Base-by-base conservation (phyloP, 2,329 filamentous ascomycete genomes). In the Chrysoporthe cubensis region DNA sequence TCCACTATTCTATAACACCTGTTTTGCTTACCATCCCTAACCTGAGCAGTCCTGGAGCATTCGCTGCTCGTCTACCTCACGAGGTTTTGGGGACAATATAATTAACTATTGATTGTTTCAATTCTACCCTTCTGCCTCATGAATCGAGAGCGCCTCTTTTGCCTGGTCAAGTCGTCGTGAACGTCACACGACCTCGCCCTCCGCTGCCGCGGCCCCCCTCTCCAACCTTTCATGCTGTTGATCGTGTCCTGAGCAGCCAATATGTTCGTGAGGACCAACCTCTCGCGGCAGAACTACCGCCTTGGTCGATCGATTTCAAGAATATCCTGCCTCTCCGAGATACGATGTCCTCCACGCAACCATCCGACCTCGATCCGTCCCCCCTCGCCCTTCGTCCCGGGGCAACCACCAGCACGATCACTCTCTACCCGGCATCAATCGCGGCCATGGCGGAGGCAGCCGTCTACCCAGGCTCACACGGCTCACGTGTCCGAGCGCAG, bases 211-310 rank as follows among this genome's bases (percentile, higher is more conserved):
- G 37, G 6, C 37, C 37, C 72, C 9, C 71, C 66, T 42, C 14
- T 37, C 66, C 32, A 1, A 69, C 73, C 9, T 71, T 67, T 44
- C 71, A 72, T 37, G 34, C 43, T 40, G 32, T 52, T 54, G 48
- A 61, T 43, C 11, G 46, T 73, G 67, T 67, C 68, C 69, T 69
- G 70, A 69, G 65, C 60, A 56, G 40, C 61, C 66, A 72, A 68
- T 43, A 79, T 79, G 78, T 73, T 78, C 66, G 69, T 75, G 56
- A 77, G 77, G 61, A 72, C 74, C 7, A 72, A 71, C n/a, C 65
- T 71, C 58, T 71, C 73, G 57, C 72, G 73, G 68, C 75, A 75
- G 21, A 70, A 69, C 62, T 65, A 73, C 26, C 73, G 72, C 34
- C 67, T 76, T 37, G 74, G 74, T 60, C 74, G 71, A 4, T 64